Evolutionary conservation across 108 stramenopile genomes (phyloP), one percentile per base, ranked within the genome.

Genomic region (Mayamaea pseudoterrestris): DNA sequence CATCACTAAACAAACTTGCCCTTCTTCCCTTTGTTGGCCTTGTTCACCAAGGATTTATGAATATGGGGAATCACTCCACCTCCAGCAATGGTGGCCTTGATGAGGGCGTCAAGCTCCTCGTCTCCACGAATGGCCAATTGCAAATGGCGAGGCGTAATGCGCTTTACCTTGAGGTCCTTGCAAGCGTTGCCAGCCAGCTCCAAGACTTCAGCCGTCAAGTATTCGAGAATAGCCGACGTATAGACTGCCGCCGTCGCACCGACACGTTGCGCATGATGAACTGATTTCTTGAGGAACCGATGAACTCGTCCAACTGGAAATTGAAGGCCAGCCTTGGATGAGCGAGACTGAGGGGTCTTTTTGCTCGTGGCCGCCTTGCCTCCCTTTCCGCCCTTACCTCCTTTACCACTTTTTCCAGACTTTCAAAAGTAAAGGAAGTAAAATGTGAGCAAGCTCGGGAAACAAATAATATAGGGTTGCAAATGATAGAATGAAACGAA

Each of bases 1-100:
- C n/a, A n/a, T n/a, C n/a, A n/a, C n/a, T n/a, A n/a, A n/a, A n/a
- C n/a, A n/a, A 69, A 72, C 56, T 74, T 68, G 48, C 44, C 50
- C 61, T 88, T 86, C 71, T 80, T 89, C 14, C 69, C 69, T 68
- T 86, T 87, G 14, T 28, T 41, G 30, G 82, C 69, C 89, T 99
- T 99, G 88, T 94, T 95, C 75, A 99, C 91, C 55, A 99, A 93
- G 17, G 84, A 88, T 83, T 97, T 97, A 92, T 99, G 98, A 66
- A 98, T 98, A 76, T 95, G 95, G 1, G 97, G 98, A 68, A 98
- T 99, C 27, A 99, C 98, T 85, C 98, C 98, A 56, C 98, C 98
- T 47, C 98, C 98, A 18, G 97, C 95, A 74, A 98, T 99, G 54
- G 96, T 97, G 24, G 97, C 98, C 86, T 97, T 99, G 89, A 98